A percentile compares a stretch with the other conserved stretches of the same genome.
These are phyloP conservation scores for Rhododendron ovatum DNA, from an alignment of 148 eudicot species.

Conservation along the genomic window DNA sequence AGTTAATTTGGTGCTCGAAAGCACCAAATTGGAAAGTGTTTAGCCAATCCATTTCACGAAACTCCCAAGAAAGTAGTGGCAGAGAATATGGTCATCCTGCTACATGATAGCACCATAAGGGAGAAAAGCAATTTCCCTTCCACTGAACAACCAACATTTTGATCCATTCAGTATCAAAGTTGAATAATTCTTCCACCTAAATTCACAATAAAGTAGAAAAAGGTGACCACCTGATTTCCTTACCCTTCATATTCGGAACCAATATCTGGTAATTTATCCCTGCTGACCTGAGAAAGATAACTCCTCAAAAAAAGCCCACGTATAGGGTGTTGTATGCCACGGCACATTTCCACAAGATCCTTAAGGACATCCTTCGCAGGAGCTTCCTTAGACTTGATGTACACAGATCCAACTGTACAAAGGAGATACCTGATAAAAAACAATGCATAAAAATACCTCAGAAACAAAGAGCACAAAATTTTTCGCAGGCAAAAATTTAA, in stretches of 20 bases:
- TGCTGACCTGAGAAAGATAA: constrained; percentile 92
- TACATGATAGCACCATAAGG: constrained; percentile 2
- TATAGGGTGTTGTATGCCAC: constrained; percentile 94
- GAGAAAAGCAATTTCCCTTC: constrained; percentile 1
- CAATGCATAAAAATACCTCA: constrained; percentile 37
- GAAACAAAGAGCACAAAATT: constrained; percentile 2
- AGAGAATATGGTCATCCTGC: neutral
- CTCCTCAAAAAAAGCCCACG: constrained; percentile 97
- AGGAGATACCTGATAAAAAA: constrained; percentile 69
- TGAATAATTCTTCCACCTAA: neutral
- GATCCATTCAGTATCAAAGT: neutral
- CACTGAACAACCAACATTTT: neutral
- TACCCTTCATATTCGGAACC: constrained; percentile 99
- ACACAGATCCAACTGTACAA: constrained; percentile 95
- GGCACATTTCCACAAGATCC: constrained; percentile 99
- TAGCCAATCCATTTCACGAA: neutral
- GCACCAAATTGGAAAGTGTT: too few relatives aligned
- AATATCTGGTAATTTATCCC: constrained; percentile 93
- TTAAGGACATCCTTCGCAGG: constrained; percentile 96
- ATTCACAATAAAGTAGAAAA: constrained; percentile 8
- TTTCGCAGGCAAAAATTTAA: neutral
- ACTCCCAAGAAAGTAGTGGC: constrained; percentile 1
- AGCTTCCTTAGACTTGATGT: constrained; percentile 95
- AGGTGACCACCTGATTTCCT: constrained; percentile 15
- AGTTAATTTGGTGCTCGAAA: neutral